Conservation (phyloP, 2,329 filamentous ascomycete genomes). For the Eutypa lata region DNA sequence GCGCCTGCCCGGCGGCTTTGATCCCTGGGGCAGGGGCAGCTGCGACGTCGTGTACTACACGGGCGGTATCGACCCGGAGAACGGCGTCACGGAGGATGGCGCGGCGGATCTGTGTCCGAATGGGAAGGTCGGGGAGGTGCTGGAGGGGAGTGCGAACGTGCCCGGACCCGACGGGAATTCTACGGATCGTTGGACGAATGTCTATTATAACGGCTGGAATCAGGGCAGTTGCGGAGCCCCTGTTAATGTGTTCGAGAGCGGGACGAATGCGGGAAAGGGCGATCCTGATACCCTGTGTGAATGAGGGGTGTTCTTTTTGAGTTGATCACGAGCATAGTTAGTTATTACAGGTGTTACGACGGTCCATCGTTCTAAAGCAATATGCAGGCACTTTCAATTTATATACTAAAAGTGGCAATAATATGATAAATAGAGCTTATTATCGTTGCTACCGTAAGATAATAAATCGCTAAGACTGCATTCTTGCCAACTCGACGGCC, state of each 20-base stretch:
- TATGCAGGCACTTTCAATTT: too few relatives aligned
- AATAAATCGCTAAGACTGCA: too few relatives aligned
- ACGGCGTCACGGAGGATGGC: slow-evolving; percentile 2
- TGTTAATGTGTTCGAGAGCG: slow-evolving; percentile 12
- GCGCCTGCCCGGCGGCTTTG: slow-evolving; percentile 25
- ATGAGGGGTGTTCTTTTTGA: too few relatives aligned
- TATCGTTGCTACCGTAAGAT: too few relatives aligned
- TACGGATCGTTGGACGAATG: slow-evolving; percentile 15
- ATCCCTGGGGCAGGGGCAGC: slow-evolving; percentile 26
- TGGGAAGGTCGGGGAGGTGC: slow-evolving; percentile 9
- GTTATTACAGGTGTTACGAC: too few relatives aligned
- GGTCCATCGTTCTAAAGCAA: too few relatives aligned
- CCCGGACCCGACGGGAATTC: background rate
- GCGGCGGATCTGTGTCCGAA: slow-evolving; percentile 17
- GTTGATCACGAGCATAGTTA: too few relatives aligned
- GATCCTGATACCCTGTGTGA: slow-evolving; percentile 15
- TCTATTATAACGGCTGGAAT: slow-evolving; percentile 31
- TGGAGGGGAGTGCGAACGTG: slow-evolving; percentile 7
- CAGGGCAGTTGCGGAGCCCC: slow-evolving; percentile 24
- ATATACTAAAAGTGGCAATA: too few relatives aligned
- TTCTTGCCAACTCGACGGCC: too few relatives aligned
- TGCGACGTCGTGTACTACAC: slow-evolving; percentile 26
- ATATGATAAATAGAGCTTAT: too few relatives aligned
- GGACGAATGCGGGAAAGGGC: slow-evolving; percentile 19
- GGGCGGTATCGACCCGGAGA: slow-evolving; percentile 9